Conservation (phyloP, 345 rosid species). For the Salix koriyanagi region DNA sequence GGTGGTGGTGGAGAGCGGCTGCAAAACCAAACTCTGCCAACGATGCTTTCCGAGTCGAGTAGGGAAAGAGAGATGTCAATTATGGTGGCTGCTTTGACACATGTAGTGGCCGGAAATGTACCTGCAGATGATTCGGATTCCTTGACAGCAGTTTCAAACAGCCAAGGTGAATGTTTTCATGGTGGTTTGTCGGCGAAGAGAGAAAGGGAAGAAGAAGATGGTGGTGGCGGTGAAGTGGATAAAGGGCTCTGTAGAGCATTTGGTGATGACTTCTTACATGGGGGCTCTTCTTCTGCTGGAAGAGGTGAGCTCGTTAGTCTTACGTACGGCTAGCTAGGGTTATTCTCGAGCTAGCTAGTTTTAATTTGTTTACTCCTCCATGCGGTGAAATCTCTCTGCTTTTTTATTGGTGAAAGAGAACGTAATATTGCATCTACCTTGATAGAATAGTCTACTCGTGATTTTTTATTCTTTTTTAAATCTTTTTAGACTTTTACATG, state of each 20-base stretch:
- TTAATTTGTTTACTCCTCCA: too few species aligned
- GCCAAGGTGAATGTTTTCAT: neutral
- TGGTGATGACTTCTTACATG: slow-evolving; percentile 7
- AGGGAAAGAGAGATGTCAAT: slow-evolving; percentile 71
- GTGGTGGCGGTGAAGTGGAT: slow-evolving; percentile 11
- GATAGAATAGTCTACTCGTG: neutral
- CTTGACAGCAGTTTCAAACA: neutral
- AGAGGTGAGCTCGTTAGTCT: slow-evolving; percentile 18
- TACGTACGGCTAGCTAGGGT: neutral
- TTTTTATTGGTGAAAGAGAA: neutral
- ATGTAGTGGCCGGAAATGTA: slow-evolving; percentile 63
- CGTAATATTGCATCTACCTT: neutral
- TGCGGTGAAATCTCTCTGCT: too few species aligned
- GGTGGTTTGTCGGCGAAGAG: slow-evolving; percentile 20
- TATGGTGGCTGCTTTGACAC: slow-evolving; percentile 69
- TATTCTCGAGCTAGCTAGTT: neutral
- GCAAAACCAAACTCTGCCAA: neutral
- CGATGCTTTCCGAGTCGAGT: slow-evolving; percentile 9
- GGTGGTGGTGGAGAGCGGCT: slow-evolving; percentile 20
- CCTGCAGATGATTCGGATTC: slow-evolving; percentile 6
- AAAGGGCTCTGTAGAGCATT: neutral
- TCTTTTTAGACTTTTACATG: neutral
- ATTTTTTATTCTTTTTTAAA: neutral
- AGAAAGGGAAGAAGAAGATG: slow-evolving; percentile 36
- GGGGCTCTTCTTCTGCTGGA: slow-evolving; percentile 11